Evolutionary conservation across 768 basidiomycete genomes (phyloP).

Genomic region (Mycena polygramma): DNA sequence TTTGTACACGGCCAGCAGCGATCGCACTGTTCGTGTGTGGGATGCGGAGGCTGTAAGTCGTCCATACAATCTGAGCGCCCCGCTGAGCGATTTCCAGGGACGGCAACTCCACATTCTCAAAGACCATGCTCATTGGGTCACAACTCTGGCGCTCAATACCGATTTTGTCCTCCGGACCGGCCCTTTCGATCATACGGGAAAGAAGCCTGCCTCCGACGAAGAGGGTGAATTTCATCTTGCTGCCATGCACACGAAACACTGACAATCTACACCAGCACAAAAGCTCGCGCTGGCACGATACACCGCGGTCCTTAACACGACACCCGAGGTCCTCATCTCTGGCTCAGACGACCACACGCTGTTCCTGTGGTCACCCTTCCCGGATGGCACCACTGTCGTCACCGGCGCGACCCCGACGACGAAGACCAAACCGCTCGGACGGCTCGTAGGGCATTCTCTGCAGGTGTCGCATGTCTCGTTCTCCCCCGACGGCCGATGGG

Average conservation of each 20-base stretch:
- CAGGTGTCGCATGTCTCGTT: slow-evolving; percentile 96
- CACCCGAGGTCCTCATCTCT: slow-evolving; percentile 90
- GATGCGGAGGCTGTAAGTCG: slow-evolving; percentile 77
- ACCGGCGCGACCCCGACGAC: slow-evolving; percentile 48
- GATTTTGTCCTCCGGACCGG: slow-evolving; percentile 96
- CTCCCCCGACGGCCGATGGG: slow-evolving; percentile 93
- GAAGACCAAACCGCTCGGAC: slow-evolving; percentile 77
- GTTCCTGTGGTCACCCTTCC: slow-evolving; percentile 93
- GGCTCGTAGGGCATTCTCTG: slow-evolving; percentile 94
- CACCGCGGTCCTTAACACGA: slow-evolving; percentile 70
- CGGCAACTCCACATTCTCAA: slow-evolving; percentile 86
- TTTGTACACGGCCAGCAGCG: slow-evolving; percentile 95
- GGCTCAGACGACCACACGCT: slow-evolving; percentile 99
- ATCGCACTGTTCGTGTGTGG: slow-evolving; percentile 96
- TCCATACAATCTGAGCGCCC: slow-evolving; percentile 19
- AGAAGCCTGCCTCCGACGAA: slow-evolving; percentile 81
- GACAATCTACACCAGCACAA: slow-evolving; percentile 66
- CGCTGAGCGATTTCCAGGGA: slow-evolving; percentile 63
- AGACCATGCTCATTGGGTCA: slow-evolving; percentile 99
- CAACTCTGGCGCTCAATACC: slow-evolving; percentile 94
- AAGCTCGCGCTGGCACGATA: slow-evolving; percentile 83
- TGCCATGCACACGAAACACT: neutral
- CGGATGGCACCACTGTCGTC: slow-evolving; percentile 53
- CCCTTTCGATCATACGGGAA: slow-evolving; percentile 91
- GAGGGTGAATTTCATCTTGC: slow-evolving; percentile 68